Evolutionary conservation across 352 stramenopile genomes (phyloP).

Genomic region (Phytophthora meadii): DNA sequence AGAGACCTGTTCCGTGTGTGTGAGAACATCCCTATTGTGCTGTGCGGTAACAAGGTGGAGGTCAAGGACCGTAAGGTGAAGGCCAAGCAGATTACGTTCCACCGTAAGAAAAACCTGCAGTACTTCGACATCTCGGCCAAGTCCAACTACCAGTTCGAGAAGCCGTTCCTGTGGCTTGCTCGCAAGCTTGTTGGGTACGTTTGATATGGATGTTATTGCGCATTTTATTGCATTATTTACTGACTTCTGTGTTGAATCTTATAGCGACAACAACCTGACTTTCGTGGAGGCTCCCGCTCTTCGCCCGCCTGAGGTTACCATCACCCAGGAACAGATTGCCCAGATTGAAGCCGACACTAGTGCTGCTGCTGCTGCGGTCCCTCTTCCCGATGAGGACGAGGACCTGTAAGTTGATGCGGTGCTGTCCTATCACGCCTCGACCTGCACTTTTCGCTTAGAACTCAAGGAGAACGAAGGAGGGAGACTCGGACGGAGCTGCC

Average conservation of each 20-base stretch:
- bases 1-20: slow-evolving; percentile 99
- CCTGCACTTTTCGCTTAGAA: slow-evolving; percentile 47
- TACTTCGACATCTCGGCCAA: slow-evolving; percentile 99
- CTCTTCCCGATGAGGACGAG: slow-evolving; percentile 98
- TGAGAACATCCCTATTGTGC: slow-evolving; percentile 99
- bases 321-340: slow-evolving; percentile 94
- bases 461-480: slow-evolving; percentile 35
- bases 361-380: slow-evolving; percentile 90
- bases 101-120: slow-evolving; percentile 99
- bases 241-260: slow-evolving; percentile 15
- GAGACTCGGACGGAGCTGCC: slow-evolving; percentile 18
- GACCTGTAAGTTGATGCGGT: slow-evolving; percentile 89
- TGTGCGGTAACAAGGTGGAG: slow-evolving; percentile 99
- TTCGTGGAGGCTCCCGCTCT: slow-evolving; percentile 98
- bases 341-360: slow-evolving; percentile 94
- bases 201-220: neutral
- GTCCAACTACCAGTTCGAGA: slow-evolving; percentile 99
- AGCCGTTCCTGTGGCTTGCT: slow-evolving; percentile 99
- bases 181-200: slow-evolving; percentile 97
- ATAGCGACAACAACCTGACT: slow-evolving; percentile 96
- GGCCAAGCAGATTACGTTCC: slow-evolving; percentile 99
- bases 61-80: slow-evolving; percentile 99
- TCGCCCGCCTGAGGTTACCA: slow-evolving; percentile 95
- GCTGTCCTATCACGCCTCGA: slow-evolving; percentile 44
- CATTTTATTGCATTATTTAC: neutral